phyloP scores from a whole-genome alignment of 1,139 yeast species.

The Scheffersomyces insectosa region DNA sequence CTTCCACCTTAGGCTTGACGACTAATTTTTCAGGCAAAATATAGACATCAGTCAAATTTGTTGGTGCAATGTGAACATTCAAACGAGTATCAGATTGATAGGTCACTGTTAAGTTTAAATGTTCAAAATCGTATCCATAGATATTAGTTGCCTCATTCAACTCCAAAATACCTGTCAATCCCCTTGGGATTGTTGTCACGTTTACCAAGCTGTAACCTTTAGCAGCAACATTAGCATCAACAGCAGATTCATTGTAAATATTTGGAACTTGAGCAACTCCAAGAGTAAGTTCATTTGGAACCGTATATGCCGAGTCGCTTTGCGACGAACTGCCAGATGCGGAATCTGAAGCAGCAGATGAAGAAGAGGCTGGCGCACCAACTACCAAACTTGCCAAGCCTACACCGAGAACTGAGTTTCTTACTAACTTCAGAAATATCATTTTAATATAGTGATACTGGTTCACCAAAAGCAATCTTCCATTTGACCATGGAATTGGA shows the following conservation, averaged over 20 bases:
- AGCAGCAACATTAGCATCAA: slow-evolving; percentile 28
- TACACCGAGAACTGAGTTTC: background rate
- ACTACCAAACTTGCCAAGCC: background rate
- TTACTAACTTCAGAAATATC: background rate
- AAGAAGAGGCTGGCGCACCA: background rate
- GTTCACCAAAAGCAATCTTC: too few species aligned
- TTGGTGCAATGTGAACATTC: slow-evolving; percentile 26
- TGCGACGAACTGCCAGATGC: background rate
- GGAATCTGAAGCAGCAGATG: background rate
- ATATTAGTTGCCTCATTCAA: slow-evolving; percentile 25
- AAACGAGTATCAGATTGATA: slow-evolving; percentile 26
- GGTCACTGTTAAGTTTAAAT: slow-evolving; percentile 26
- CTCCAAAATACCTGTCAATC: slow-evolving; percentile 22
- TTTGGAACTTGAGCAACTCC: slow-evolving; percentile 29
- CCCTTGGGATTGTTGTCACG: slow-evolving; percentile 15
- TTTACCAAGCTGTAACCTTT: slow-evolving; percentile 23
- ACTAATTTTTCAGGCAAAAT: slow-evolving; percentile 24
- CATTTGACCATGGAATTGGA: too few species aligned
- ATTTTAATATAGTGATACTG: background rate
- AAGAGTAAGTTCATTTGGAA: slow-evolving; percentile 15
- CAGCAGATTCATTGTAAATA: slow-evolving; percentile 22
- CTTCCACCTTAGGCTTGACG: slow-evolving; percentile 18
- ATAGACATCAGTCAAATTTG: slow-evolving; percentile 23
- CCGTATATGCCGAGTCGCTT: slow-evolving; percentile 1
- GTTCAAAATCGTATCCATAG: slow-evolving; percentile 30